These are phyloP conservation scores for Colletotrichum theobromicola DNA, from an alignment of 2,329 filamentous ascomycete species.

Conservation along the genomic window DNA sequence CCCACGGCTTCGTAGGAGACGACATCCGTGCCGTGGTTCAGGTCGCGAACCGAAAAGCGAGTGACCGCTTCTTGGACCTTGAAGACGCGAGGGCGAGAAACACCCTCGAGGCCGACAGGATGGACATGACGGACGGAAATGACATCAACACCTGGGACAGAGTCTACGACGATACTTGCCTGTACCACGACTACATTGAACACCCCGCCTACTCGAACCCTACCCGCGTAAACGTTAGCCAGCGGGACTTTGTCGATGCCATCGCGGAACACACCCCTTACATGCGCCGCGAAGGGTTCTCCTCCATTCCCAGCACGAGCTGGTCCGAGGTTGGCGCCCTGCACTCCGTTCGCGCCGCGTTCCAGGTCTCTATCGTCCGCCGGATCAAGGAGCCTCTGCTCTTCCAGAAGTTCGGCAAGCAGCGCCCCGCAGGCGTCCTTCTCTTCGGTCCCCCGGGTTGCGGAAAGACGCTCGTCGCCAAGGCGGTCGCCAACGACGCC, in stretches of 20 bases:
- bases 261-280: conserved; percentile 68
- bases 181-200: conserved; percentile 20
- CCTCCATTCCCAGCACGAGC: conserved; percentile 89
- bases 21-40: conserved; percentile 75
- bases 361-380: conserved; percentile 85
- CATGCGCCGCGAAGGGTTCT: conserved; percentile 89
- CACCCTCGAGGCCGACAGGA: not conserved
- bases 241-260: conserved; percentile 73
- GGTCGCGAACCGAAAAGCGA: conserved; percentile 43
- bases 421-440: conserved; percentile 82
- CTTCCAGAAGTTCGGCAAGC: conserved; percentile 79
- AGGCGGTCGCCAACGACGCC: conserved; percentile 93
- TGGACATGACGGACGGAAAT: not conserved
- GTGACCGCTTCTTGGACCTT: conserved; percentile 36
- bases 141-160: not conserved
- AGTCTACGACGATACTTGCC: not conserved
- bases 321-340: conserved; percentile 94
- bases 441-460: conserved; percentile 98
- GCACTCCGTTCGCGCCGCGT: conserved; percentile 76
- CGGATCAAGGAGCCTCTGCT: conserved; percentile 84
- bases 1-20: conserved; percentile 91
- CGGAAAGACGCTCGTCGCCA: conserved; percentile 94
- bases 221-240: conserved; percentile 40
- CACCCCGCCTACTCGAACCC: conserved; percentile 26
- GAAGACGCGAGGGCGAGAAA: conserved; percentile 28